Evolutionary conservation across 2,329 filamentous ascomycete species (phyloP).

Genomic region (Paraconiothyrium sp.): DNA sequence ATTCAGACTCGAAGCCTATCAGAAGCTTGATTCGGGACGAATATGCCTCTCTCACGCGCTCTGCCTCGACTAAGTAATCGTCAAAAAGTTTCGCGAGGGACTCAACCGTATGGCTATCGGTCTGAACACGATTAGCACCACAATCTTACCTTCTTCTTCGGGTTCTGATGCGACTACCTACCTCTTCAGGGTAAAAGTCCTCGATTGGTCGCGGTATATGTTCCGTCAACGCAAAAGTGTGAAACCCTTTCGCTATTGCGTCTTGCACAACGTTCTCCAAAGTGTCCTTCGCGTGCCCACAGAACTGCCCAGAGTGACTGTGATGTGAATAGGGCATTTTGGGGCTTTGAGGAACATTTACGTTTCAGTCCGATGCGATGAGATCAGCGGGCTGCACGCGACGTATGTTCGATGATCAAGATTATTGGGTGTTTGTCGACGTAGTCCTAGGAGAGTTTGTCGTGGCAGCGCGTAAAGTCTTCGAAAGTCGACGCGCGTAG

Average conservation of each 20-base stretch:
- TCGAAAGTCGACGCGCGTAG: neutral
- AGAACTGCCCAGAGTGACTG: constrained; percentile 98
- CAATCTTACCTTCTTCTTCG: neutral
- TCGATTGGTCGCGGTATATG: constrained; percentile 86
- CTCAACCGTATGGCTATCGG: constrained; percentile 39
- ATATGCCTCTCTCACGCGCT: constrained; percentile 76
- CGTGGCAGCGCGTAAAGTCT: neutral
- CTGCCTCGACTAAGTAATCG: constrained; percentile 79
- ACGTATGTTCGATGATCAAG: neutral
- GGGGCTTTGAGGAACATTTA: neutral
- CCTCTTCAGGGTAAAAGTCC: constrained; percentile 95
- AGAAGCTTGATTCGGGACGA: constrained; percentile 76
- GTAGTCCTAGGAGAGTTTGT: neutral
- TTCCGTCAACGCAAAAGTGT: constrained; percentile 87
- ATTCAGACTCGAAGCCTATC: constrained; percentile 93
- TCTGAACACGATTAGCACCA: constrained; percentile 28
- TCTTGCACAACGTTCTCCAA: constrained; percentile 84
- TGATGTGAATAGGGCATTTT: constrained; percentile 96
- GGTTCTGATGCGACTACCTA: constrained; percentile 43
- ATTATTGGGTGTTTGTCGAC: neutral
- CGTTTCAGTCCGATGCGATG: neutral
- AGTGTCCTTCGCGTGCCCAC: constrained; percentile 81
- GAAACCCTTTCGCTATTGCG: constrained; percentile 81
- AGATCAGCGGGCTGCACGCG: neutral
- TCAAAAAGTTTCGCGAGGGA: constrained; percentile 63